phyloP scores from a whole-genome alignment of 2,329 filamentous ascomycete species.

The Fusarium lyarnte region DNA sequence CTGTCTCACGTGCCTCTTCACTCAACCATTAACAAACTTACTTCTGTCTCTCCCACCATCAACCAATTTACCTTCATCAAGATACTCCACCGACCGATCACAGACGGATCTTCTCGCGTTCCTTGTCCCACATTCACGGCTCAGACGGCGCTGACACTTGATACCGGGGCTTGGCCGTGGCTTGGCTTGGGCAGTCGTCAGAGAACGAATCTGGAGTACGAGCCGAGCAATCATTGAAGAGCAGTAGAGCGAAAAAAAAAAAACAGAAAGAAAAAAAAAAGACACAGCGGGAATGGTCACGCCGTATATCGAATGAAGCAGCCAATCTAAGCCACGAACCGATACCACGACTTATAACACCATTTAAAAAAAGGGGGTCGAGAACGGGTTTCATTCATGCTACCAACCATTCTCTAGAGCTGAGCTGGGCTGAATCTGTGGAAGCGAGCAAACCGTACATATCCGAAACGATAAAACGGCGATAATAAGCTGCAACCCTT shows the following conservation, averaged over 20 bases:
- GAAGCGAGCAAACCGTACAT: neutral
- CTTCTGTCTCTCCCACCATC: neutral
- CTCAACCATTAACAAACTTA: neutral
- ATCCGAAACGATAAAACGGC: conserved; percentile 5
- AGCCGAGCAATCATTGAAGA: conserved; percentile 6
- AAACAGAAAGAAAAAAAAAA: neutral
- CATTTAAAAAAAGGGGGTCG: neutral
- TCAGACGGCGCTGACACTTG: conserved; percentile 33
- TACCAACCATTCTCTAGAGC: neutral
- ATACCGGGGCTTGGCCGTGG: conserved; percentile 36
- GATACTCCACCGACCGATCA: conserved; percentile 14
- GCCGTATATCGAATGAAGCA: conserved; percentile 1
- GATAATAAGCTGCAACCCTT: neutral
- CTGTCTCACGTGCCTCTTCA: neutral
- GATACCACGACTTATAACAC: conserved; percentile 6
- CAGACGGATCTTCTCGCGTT: conserved; percentile 9
- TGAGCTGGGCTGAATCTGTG: conserved; percentile 8
- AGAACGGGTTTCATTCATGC: conserved; percentile 20
- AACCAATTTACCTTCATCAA: conserved; percentile 5
- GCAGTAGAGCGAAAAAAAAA: neutral
- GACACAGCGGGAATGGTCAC: neutral
- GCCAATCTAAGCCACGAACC: neutral
- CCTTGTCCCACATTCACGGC: conserved; percentile 23
- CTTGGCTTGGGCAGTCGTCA: conserved; percentile 21
- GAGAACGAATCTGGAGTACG: neutral